Evolutionary conservation across 2,329 filamentous ascomycete species (phyloP).

Genomic region (Talaromyces atroroseus): DNA sequence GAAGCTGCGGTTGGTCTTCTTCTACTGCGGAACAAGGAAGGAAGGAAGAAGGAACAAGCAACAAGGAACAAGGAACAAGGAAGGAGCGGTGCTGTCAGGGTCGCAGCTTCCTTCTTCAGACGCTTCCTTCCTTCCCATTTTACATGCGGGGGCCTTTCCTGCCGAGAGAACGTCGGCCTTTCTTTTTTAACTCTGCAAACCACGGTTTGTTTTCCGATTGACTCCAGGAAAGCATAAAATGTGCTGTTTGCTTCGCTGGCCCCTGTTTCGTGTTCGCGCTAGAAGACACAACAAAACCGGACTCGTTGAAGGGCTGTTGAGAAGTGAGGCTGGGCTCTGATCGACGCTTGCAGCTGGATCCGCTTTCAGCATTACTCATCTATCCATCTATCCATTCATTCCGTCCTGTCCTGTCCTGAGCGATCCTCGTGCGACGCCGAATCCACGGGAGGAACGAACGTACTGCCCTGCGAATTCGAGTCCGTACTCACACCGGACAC

Average conservation of each 20-base stretch:
- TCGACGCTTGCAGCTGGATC: conserved; percentile 12
- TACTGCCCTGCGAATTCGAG: no score
- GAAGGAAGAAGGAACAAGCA: background rate
- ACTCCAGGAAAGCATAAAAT: background rate
- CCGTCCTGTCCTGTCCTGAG: conserved; percentile 1
- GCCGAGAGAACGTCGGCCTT: background rate
- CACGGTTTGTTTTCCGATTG: background rate
- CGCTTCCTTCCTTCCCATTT: background rate
- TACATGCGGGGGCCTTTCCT: background rate
- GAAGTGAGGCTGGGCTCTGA: conserved; percentile 13
- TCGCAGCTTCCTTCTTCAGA: conserved; percentile 5
- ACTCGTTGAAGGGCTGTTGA: background rate
- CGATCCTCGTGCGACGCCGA: background rate
- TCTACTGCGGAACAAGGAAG: background rate
- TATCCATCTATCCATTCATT: no score
- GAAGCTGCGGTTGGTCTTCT: background rate
- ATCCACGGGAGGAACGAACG: no score
- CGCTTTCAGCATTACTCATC: conserved; percentile 9
- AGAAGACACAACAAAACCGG: background rate
- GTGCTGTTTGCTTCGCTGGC: background rate
- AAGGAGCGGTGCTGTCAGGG: background rate
- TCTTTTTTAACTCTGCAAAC: background rate
- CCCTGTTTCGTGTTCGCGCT: conserved; percentile 4
- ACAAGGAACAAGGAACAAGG: background rate
- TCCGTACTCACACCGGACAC: no score